Evolutionary conservation across 2,329 filamentous ascomycete genomes (phyloP).

Genomic region (Myotisia sp.): DNA sequence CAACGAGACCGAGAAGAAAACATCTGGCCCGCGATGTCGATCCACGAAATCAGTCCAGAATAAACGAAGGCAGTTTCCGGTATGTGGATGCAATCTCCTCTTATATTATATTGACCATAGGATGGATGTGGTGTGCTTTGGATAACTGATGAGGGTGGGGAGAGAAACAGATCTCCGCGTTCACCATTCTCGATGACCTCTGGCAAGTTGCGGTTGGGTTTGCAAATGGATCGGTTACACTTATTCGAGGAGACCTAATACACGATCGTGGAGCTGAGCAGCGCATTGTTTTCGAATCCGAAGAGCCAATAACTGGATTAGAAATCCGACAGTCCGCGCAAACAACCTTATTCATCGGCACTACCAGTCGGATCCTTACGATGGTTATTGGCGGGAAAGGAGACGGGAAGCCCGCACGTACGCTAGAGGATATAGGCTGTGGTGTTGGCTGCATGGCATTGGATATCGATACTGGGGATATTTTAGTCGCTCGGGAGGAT

Average conservation of each 20-base stretch:
- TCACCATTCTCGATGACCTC: slow-evolving; percentile 73
- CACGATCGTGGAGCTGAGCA: slow-evolving; percentile 91
- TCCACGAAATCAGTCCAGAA: slow-evolving; percentile 79
- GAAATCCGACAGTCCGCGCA: slow-evolving; percentile 52
- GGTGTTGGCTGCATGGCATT: slow-evolving; percentile 90
- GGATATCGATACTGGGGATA: slow-evolving; percentile 63
- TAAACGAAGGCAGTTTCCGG: slow-evolving; percentile 83
- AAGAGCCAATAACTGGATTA: slow-evolving; percentile 88
- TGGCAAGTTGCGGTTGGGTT: slow-evolving; percentile 92
- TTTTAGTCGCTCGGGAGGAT: slow-evolving; percentile 87
- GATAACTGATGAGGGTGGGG: too few species aligned
- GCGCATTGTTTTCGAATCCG: slow-evolving; percentile 86
- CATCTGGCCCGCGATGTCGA: slow-evolving; percentile 71
- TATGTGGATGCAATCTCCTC: too few species aligned
- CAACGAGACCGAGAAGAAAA: slow-evolving; percentile 89
- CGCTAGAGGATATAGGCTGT: slow-evolving; percentile 78
- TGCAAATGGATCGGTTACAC: slow-evolving; percentile 83
- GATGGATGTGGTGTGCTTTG: too few species aligned
- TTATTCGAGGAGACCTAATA: slow-evolving; percentile 85
- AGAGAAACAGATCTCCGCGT: slow-evolving; percentile 70
- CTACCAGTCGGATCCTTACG: slow-evolving; percentile 73
- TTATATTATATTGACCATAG: too few species aligned
- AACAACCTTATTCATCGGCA: slow-evolving; percentile 81
- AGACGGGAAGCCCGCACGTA: slow-evolving; percentile 75
- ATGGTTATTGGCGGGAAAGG: slow-evolving; percentile 76